Evolutionary conservation across 768 basidiomycete species (phyloP), one percentile per base, ranked within the genome.

Genomic region (Cyathus striatus): DNA sequence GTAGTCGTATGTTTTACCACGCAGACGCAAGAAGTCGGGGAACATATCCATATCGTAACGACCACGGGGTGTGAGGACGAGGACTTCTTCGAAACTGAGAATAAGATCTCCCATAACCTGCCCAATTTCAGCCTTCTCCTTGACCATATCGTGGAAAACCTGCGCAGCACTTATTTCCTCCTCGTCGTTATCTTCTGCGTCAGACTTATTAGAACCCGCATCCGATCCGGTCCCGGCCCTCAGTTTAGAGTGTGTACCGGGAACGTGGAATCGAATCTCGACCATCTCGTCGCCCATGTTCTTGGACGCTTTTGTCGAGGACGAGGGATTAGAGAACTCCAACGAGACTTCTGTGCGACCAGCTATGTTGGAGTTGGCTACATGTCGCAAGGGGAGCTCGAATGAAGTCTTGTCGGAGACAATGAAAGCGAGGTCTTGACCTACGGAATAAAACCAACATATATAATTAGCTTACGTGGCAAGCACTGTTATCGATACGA

Each of bases 1-100:
- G 76, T 99, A 99, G 63, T 99, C 96, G 65, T 98, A 98, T 1
- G 94, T 97, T 67, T 97, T 96, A 41, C 96, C 96, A n/a, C 93
- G 86, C 23, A 98, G 68, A 33, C 96, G 84, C 57, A 99, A 63
- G 69, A 93, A 98, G 41, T 90, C 89, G 20, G 83, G 83, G 73
- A 90, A 97, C 87, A 99, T 92, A 66, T 98, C 96, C 66, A 99
- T 86, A 55, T 97, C 94, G 62, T 94, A 96, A 42, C 92, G 84
- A 41, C 95, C 94, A 73, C 95, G 83, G 46, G 96, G 96, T 0
- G 96, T 98, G 35, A 93, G 73, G 4, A 98, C 91, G 18, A 93
- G 77, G 13, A 98, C 86, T 52, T 99, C 96, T 56, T 92, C 89
- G 54, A 99, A 96, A 60, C 90, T 89, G 52, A 96, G 75, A 23